Evolutionary conservation across 331 rosid species (phyloP), one percentile per base, ranked within the genome.

Genomic region (Malus hybrid): DNA sequence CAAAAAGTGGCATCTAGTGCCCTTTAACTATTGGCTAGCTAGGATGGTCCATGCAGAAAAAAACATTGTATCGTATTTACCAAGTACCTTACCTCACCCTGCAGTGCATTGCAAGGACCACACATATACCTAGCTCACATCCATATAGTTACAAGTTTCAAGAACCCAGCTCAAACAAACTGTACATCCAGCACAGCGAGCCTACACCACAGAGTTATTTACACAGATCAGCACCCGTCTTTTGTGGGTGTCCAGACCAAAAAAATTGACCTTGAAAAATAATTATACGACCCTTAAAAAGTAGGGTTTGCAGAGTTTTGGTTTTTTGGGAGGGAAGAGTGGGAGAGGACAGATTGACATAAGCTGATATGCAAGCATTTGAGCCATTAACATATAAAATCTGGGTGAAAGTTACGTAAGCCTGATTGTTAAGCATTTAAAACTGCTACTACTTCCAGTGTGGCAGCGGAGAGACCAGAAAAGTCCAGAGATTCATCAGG

Each of bases 371-470:
- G 59, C 59, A 52, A 52, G 59, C 59, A 52, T 52, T 5, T 59
- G 64, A 59, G 64, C 24, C 44, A 7, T 67, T 61, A 44, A 59
- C 70, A 10, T 63, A 69, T 28, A 74, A 78, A 70, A 82, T 78
- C 80, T 64, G 55, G 31, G 34, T 59, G 83, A 78, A 70, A 78
- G 80, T 74, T 74, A 78, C 78, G 80, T 64, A 69, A 64, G 69
- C 63, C 57, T 71, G 71, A 24, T 12, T 13, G 62, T 46, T 44
- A 20, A 60, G 27, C 50, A 32, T 2, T 62, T 62, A 28, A 60
- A 73, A 42, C 48, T 42, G 48, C 14, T 42, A 42, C 48, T 42
- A 42, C 48, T 42, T 42, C 48, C 14, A 46, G 54, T 31, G 67
- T 71, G 65, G 50, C 52, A 44, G 39, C 4, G 52, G 63, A 15